These are phyloP conservation scores for Apiospora koreana DNA, from an alignment of 2,329 filamentous ascomycete species.

Conservation along the genomic window DNA sequence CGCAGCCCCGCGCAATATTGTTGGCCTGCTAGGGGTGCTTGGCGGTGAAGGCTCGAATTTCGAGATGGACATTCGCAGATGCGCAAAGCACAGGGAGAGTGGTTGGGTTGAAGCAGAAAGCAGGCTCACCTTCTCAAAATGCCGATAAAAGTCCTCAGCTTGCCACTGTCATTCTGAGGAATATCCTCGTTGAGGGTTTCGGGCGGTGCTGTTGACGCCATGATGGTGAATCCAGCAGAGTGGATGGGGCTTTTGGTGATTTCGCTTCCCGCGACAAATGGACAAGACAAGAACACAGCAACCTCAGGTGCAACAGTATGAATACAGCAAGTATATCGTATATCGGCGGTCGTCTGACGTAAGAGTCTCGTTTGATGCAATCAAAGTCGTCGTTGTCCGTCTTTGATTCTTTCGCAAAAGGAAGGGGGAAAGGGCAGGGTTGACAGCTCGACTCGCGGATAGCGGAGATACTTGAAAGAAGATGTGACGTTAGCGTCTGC, in stretches of 20 bases:
- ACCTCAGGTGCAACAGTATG: neutral
- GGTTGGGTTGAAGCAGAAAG: neutral
- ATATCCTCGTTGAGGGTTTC: slow-evolving; percentile 31
- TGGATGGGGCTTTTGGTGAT: neutral
- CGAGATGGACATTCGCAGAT: neutral
- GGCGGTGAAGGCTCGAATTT: slow-evolving; percentile 16
- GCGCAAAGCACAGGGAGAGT: neutral
- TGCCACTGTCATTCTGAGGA: slow-evolving; percentile 74
- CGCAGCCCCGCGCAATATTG: slow-evolving; percentile 14
- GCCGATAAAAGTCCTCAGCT: slow-evolving; percentile 83
- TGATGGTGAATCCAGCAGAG: slow-evolving; percentile 16
- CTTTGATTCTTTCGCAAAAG: neutral
- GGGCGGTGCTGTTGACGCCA: slow-evolving; percentile 25
- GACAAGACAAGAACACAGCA: neutral
- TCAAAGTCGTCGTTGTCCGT: neutral
- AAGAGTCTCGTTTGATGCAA: neutral
- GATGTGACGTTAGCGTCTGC: slow-evolving; percentile 12
- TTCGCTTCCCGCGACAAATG: neutral
- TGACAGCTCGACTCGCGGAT: slow-evolving; percentile 8
- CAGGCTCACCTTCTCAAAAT: slow-evolving; percentile 80
- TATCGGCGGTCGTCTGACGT: neutral
- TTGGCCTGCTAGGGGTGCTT: neutral
- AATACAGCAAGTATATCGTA: too few relatives aligned
- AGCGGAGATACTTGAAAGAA: slow-evolving; percentile 10
- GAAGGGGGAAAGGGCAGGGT: slow-evolving; percentile 4